A percentile compares a stretch with the other conserved stretches of the same genome.
Evolutionary conservation across 2,329 filamentous ascomycete genomes (phyloP).

Genomic region (Rugonectria rugulosa): DNA sequence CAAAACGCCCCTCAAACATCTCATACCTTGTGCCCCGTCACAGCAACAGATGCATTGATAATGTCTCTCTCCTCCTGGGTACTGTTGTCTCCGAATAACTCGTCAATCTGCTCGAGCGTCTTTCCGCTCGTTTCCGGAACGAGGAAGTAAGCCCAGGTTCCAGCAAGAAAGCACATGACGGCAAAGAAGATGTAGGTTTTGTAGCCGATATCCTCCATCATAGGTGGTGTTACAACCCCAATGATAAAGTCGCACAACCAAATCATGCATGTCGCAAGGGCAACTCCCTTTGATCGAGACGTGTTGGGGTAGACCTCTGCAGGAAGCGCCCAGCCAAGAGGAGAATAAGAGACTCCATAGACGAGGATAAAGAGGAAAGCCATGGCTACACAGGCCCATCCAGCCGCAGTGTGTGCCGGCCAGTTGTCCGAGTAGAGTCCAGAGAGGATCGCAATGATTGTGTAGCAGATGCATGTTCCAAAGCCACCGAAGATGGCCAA

Average conservation of each 20-base stretch:
- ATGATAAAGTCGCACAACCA: conserved; percentile 46
- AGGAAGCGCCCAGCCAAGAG: conserved; percentile 52
- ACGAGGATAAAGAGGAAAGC: conserved; percentile 24
- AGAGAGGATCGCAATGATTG: conserved; percentile 60
- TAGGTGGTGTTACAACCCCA: conserved; percentile 14
- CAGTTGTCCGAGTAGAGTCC: conserved; percentile 58
- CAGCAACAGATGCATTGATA: too few relatives aligned
- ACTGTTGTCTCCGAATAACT: conserved; percentile 62
- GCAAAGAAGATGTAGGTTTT: conserved; percentile 78
- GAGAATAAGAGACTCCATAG: conserved; percentile 46
- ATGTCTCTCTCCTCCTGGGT: conserved; percentile 15
- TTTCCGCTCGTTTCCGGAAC: conserved; percentile 73
- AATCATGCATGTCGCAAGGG: conserved; percentile 46
- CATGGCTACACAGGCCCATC: conserved; percentile 61
- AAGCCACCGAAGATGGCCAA: conserved; percentile 54
- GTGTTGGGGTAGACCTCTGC: conserved; percentile 51
- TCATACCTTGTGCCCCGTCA: too few relatives aligned
- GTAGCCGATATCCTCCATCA: conserved; percentile 47
- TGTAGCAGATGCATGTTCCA: conserved; percentile 57
- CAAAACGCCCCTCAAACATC: too few relatives aligned
- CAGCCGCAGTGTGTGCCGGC: conserved; percentile 53
- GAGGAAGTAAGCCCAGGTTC: conserved; percentile 70
- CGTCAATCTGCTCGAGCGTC: conserved; percentile 78
- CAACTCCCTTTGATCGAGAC: conserved; percentile 49
- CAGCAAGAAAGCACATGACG: conserved; percentile 71